phyloP scores from a whole-genome alignment of 306 rosid species.

The Comarum palustre region DNA sequence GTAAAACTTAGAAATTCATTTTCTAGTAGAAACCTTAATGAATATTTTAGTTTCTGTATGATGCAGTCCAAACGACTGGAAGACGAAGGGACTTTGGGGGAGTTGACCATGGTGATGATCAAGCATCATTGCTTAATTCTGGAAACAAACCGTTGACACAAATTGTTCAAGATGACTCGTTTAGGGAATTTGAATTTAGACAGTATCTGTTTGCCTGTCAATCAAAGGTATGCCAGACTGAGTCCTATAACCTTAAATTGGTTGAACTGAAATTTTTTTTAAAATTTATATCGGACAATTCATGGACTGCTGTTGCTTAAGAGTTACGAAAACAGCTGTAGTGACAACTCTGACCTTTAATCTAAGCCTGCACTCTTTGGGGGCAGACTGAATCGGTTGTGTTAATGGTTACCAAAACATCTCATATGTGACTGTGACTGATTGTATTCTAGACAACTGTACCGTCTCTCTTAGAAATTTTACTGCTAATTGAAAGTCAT shows the following conservation, averaged over 20 bases:
- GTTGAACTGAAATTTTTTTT: slow-evolving; percentile 19
- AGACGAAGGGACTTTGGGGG: slow-evolving; percentile 92
- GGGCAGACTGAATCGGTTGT: background rate
- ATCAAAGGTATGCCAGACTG: slow-evolving; percentile 64
- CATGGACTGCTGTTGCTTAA: slow-evolving; percentile 3
- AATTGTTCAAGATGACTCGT: slow-evolving; percentile 91
- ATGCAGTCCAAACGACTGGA: slow-evolving; percentile 66
- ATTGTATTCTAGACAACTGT: background rate
- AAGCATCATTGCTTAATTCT: slow-evolving; percentile 73
- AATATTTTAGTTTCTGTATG: slow-evolving; percentile 6
- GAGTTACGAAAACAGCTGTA: background rate
- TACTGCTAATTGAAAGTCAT: background rate
- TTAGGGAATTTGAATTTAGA: slow-evolving; percentile 95
- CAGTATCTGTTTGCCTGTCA: slow-evolving; percentile 94
- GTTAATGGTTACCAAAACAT: background rate
- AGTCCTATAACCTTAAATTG: background rate
- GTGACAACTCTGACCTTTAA: background rate
- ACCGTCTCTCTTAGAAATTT: background rate
- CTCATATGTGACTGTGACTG: background rate
- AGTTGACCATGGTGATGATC: slow-evolving; percentile 82
- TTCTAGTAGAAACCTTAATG: slow-evolving; percentile 14
- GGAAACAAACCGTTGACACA: slow-evolving; percentile 78
- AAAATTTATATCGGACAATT: background rate
- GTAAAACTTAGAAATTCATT: background rate
- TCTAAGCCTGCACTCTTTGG: background rate